Conservation (phyloP, 768 basidiomycete genomes). For the Boletus huronensis region DNA sequence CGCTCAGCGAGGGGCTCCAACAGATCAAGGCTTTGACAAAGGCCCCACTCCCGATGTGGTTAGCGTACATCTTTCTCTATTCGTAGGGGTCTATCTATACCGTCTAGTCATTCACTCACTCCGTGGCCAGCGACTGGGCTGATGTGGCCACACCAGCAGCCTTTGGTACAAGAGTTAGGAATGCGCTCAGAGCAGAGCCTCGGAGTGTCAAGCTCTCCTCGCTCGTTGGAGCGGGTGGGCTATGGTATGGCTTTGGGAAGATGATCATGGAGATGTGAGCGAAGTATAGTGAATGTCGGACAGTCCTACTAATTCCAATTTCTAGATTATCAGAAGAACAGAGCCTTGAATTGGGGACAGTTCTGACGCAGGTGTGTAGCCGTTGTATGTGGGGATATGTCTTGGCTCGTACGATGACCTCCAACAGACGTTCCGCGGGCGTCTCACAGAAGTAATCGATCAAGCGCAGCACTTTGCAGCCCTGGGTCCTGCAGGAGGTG, state of each 20-base stretch:
- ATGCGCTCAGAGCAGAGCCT: slow-evolving; percentile 87
- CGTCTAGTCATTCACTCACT: background rate
- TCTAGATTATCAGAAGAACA: slow-evolving; percentile 73
- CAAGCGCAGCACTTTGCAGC: slow-evolving; percentile 88
- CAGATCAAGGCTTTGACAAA: slow-evolving; percentile 79
- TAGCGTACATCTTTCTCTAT: slow-evolving; percentile 80
- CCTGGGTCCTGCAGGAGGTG: slow-evolving; percentile 54
- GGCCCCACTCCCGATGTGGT: slow-evolving; percentile 85
- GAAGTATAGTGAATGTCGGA: background rate
- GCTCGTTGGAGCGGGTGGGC: slow-evolving; percentile 81
- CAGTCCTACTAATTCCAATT: slow-evolving; percentile 1
- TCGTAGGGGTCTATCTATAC: slow-evolving; percentile 45
- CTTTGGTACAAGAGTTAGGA: slow-evolving; percentile 72
- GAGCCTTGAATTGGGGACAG: slow-evolving; percentile 64
- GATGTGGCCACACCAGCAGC: slow-evolving; percentile 82
- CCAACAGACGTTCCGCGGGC: slow-evolving; percentile 67
- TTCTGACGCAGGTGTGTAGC: slow-evolving; percentile 60
- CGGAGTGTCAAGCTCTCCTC: slow-evolving; percentile 77
- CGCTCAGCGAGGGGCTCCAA: slow-evolving; percentile 6
- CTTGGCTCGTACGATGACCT: background rate
- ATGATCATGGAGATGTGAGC: slow-evolving; percentile 79
- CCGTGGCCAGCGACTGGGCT: slow-evolving; percentile 64
- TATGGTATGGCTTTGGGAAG: slow-evolving; percentile 93
- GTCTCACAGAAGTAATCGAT: slow-evolving; percentile 75
- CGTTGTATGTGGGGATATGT: slow-evolving; percentile 5